Percentiles rank a stretch among this genome's conserved stretches.
Conservation (phyloP, 2,329 filamentous ascomycete genomes). For the Fusarium sp. region DNA sequence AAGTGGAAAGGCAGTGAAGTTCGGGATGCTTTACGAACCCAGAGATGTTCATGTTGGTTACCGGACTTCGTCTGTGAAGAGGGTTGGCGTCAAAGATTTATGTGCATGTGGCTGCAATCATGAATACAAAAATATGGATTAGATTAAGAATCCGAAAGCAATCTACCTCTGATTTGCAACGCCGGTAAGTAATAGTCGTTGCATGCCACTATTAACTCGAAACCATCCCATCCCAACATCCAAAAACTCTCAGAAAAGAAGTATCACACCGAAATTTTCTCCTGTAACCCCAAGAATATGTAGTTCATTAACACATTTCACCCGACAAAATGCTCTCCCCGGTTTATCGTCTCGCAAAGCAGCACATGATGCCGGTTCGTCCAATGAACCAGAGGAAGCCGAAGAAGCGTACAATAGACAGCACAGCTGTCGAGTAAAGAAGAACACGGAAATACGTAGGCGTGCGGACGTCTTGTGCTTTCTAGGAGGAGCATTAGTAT, state of each 20-base stretch:
- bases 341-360: slow-evolving; percentile 33
- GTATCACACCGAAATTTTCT: not conserved
- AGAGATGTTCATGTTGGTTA: not conserved
- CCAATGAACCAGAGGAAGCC: slow-evolving; percentile 41
- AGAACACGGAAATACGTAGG: slow-evolving; percentile 38
- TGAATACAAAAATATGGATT: not conserved
- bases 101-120: not conserved
- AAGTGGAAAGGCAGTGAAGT: not conserved
- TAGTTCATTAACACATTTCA: slow-evolving; percentile 19
- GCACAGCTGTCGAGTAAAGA: slow-evolving; percentile 38
- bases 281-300: slow-evolving; percentile 3
- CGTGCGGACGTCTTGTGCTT: slow-evolving; percentile 30
- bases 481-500: slow-evolving; percentile 22
- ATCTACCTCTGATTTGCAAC: slow-evolving; percentile 4
- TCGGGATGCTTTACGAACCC: not conserved
- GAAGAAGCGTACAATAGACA: slow-evolving; percentile 37
- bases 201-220: slow-evolving; percentile 4
- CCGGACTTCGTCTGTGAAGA: not conserved
- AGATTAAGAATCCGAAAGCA: slow-evolving; percentile 4
- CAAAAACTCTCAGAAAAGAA: not conserved
- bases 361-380: slow-evolving; percentile 41
- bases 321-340: not conserved
- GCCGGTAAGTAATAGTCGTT: slow-evolving; percentile 1
- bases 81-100: not conserved
- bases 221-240: not conserved